Conservation (phyloP, 108 stramenopile species). For the Conticribra weissflogii region DNA sequence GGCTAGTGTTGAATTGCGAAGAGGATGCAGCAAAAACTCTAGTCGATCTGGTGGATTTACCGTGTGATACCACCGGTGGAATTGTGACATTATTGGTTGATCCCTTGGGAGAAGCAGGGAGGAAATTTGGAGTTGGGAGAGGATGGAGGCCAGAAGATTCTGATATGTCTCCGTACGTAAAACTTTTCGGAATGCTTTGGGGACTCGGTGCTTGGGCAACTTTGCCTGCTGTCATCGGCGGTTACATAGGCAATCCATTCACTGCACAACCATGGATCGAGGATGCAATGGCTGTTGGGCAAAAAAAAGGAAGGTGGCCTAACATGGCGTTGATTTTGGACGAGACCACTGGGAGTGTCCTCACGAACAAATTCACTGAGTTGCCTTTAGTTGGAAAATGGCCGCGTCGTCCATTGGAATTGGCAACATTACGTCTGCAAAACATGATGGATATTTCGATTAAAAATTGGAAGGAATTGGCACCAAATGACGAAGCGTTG, state of each 20-base stretch:
- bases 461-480: slow-evolving; percentile 81
- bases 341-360: slow-evolving; percentile 50
- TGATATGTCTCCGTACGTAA: slow-evolving; percentile 79
- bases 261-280: slow-evolving; percentile 83
- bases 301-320: slow-evolving; percentile 80
- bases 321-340: slow-evolving; percentile 74
- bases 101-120: slow-evolving; percentile 71
- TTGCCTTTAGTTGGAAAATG: slow-evolving; percentile 85
- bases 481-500: slow-evolving; percentile 72
- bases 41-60: slow-evolving; percentile 68
- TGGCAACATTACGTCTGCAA: slow-evolving; percentile 88
- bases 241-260: slow-evolving; percentile 93
- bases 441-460: slow-evolving; percentile 89
- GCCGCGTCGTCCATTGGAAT: slow-evolving; percentile 87
- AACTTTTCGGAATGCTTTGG: slow-evolving; percentile 91
- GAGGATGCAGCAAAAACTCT: slow-evolving; percentile 61
- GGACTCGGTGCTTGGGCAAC: slow-evolving; percentile 92
- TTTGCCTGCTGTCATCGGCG: slow-evolving; percentile 89
- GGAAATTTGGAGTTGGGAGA: slow-evolving; percentile 70
- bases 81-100: slow-evolving; percentile 75
- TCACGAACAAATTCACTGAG: slow-evolving; percentile 73
- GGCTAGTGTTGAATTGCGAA: slow-evolving; percentile 79
- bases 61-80: slow-evolving; percentile 33
- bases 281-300: slow-evolving; percentile 83
- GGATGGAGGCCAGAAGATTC: slow-evolving; percentile 85